Conservation (phyloP, 768 basidiomycete species). For the Mycena latifolia region DNA sequence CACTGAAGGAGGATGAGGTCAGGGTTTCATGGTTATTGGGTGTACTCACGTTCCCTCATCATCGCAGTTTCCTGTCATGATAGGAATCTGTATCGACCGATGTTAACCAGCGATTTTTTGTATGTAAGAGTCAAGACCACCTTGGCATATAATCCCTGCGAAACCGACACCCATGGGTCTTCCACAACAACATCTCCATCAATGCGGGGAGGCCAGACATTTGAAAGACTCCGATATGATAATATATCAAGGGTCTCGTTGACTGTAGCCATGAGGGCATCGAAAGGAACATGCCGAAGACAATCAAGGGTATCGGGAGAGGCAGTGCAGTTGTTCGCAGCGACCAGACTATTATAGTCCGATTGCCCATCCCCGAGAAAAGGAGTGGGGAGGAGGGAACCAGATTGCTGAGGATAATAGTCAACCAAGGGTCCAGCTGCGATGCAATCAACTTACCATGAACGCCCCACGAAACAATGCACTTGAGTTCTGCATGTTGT, state of each 20-base stretch:
- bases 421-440: not conserved
- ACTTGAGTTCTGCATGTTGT: conserved; percentile 12
- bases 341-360: conserved; percentile 21
- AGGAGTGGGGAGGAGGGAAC: not conserved
- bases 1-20: not conserved
- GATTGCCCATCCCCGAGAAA: conserved; percentile 1
- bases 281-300: conserved; percentile 47
- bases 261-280: conserved; percentile 45
- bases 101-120: not conserved
- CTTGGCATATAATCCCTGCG: conserved; percentile 48
- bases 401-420: not conserved
- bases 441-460: not conserved
- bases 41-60: conserved; percentile 56
- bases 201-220: conserved; percentile 52
- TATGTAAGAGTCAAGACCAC: conserved; percentile 32
- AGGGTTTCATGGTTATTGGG: not conserved
- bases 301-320: conserved; percentile 47
- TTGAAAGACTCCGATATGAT: conserved; percentile 42
- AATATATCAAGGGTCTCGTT: conserved; percentile 47
- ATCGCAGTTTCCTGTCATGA: conserved; percentile 51
- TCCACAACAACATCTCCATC: conserved; percentile 54
- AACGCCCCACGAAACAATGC: conserved; percentile 17
- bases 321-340: conserved; percentile 37
- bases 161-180: conserved; percentile 46
- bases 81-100: conserved; percentile 38